Conservation (phyloP, 306 rosid genomes). For the Alnus rubra region DNA sequence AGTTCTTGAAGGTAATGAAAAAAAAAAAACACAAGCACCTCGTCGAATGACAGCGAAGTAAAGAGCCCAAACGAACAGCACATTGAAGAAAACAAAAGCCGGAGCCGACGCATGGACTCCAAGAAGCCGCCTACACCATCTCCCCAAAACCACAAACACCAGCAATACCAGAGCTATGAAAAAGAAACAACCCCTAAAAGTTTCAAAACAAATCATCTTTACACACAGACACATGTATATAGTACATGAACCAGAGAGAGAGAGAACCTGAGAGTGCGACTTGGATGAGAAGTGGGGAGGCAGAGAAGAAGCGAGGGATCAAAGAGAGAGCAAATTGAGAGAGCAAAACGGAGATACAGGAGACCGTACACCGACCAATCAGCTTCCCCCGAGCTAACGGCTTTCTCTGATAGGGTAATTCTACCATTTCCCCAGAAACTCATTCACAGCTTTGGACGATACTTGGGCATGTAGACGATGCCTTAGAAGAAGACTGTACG, state of each 20-base stretch:
- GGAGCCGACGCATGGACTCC: conserved; percentile 39
- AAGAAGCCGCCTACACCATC: conserved; percentile 42
- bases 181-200: neutral
- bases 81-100: conserved; percentile 48
- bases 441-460: too few relatives aligned
- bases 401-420: conserved; percentile 20
- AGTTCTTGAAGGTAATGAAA: neutral
- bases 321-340: conserved; percentile 34
- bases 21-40: conserved; percentile 23
- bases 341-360: conserved; percentile 28
- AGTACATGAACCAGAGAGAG: neutral
- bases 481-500: neutral
- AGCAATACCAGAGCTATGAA: conserved; percentile 36
- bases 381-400: conserved; percentile 3
- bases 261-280: conserved; percentile 44
- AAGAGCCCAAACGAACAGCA: conserved; percentile 45
- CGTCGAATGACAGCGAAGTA: conserved; percentile 39
- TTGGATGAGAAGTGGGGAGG: conserved; percentile 28
- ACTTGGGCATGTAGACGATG: neutral
- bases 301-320: conserved; percentile 43
- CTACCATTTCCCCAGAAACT: conserved; percentile 10
- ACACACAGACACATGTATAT: neutral
- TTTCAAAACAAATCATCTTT: neutral
- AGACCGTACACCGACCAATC: conserved; percentile 33
- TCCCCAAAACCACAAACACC: conserved; percentile 31